Evolutionary conservation across 2,329 filamentous ascomycete species (phyloP), one percentile per base, ranked within the genome.

Genomic region (Juglanconis oblonga): DNA sequence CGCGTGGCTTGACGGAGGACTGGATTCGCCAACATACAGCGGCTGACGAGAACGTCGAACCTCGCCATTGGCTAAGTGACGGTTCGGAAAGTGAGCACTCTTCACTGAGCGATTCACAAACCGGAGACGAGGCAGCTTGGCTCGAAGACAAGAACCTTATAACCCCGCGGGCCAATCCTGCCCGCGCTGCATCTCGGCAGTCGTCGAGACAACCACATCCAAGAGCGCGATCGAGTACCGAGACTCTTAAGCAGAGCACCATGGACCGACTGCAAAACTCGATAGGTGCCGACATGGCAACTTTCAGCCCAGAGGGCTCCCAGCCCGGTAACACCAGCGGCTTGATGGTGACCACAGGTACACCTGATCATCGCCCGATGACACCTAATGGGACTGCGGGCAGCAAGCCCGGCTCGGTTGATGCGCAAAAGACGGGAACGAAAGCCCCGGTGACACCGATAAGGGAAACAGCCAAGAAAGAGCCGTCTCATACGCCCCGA

Each of bases 1-100:
- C 80, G 14, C 79, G 80, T 65, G 86, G 88, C 61, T 82, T 93
- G 57, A 92, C 89, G 0, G 89, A 93, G 73, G 89, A 92, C 77
- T 94, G 91, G 91, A 92, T 95, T 66, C 88, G 90, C 62, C 89
- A 91, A 63, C 91, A 93, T 70, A 87, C 91, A n/a, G 83, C 87
- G n/a, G 83, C 84, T 64, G 85, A 88, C 66, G 82, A 81, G 65
- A 82, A 86, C 66, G 84, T 83, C 36, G 90, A 95, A 71, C 85
- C 86, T 65, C 86, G 85, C 63, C 88, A 92, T 74, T 96, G 92
- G 92, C 81, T 92, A 66, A 96, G 91, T 72, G 91, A 96, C 82
- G 84, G 87, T 63, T 83, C 84, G 70, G 85, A 84, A 68, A 92
- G 88, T 72, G 89, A 91, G 79, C 84, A 84, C 78, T 90, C 87